phyloP scores from a whole-genome alignment of 2,329 filamentous ascomycete genomes.

The Diaporthe sp. region DNA sequence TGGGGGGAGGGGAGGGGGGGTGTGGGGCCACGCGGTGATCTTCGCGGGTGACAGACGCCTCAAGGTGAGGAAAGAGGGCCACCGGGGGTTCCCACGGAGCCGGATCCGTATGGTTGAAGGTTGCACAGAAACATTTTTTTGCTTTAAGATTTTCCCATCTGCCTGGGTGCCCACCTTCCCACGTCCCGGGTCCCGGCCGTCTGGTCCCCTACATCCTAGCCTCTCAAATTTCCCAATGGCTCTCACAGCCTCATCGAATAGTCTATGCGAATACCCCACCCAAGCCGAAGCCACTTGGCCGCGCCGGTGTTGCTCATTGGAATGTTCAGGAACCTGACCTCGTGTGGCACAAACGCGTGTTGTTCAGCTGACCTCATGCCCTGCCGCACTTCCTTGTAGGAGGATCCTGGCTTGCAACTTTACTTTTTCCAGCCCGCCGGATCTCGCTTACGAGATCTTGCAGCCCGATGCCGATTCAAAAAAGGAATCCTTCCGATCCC shows the following conservation, averaged over 20 bases:
- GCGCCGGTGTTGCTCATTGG: conserved; percentile 10
- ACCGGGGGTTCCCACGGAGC: conserved; percentile 7
- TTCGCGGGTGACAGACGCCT: conserved; percentile 35
- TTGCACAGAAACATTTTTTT: conserved; percentile 28
- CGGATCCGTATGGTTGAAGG: conserved; percentile 28
- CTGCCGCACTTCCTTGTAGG: conserved; percentile 23
- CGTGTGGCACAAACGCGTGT: conserved; percentile 28
- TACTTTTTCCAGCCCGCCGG: conserved; percentile 31
- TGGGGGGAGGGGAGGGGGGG: background rate
- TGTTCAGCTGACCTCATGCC: conserved; percentile 32
- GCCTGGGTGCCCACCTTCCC: background rate
- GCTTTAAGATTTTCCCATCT: background rate
- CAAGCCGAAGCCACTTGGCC: conserved; percentile 33
- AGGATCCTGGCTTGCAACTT: conserved; percentile 14
- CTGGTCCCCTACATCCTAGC: conserved; percentile 22
- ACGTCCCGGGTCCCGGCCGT: background rate
- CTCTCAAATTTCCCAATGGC: conserved; percentile 14
- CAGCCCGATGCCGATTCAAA: conserved; percentile 11
- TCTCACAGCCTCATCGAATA: conserved; percentile 35
- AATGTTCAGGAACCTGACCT: conserved; percentile 15
- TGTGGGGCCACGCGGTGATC: conserved; percentile 31
- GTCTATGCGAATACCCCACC: conserved; percentile 29
- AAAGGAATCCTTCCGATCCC: conserved; percentile 19
- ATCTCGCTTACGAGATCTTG: conserved; percentile 23
- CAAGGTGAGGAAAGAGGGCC: background rate